Evolutionary conservation across 208 protist species (phyloP), one percentile per base, ranked within the genome.

Genomic region (Porcisia deanei): DNA sequence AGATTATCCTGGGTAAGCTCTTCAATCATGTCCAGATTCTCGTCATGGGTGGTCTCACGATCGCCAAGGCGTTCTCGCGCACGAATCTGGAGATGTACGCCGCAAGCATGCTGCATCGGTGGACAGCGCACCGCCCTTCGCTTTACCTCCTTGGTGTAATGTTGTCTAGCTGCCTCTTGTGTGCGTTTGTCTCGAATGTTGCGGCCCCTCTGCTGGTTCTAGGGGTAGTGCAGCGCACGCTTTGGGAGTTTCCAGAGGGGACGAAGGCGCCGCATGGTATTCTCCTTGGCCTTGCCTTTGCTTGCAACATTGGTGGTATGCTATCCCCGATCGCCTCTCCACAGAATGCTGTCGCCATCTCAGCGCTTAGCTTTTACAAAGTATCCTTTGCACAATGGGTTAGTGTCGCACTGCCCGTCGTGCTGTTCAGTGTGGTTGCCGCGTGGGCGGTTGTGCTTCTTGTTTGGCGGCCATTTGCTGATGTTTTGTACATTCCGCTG

Each of bases 261-360:
- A 95, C 88, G 41, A 87, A 84, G 54, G 96, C 91, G 18, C 88
- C 91, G 16, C 90, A 97, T 57, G 91, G 89, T 34, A 91, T 98
- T 59, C 85, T 98, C 22, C 89, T 98, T 55, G 93, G 91, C n/a
- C 82, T 98, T 18, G 97, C 97, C 59, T 96, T 98, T 75, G 86
- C 95, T 20, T 98, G 97, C 83, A 98, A 98, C 80, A 80, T 98
- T 49, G 97, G 95, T n/a, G 97, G 97, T 30, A 98, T 98, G 97
- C 87, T 98, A 34, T 98, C 94, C 1, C 97, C 97, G 34, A 97
- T 98, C 67, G 95, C 96, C 9, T 98, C 94, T 10, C 97, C 97
- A 64, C 96, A 98, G 86, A 99, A 98, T 85, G 97, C 94, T 20
- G 88, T 98, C 10, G 93, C 95, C n/a, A 88, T 98, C 59, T 85